Evolutionary conservation across 768 basidiomycete species (phyloP), one percentile per base, ranked within the genome.

Genomic region (Pluteus cervinus): DNA sequence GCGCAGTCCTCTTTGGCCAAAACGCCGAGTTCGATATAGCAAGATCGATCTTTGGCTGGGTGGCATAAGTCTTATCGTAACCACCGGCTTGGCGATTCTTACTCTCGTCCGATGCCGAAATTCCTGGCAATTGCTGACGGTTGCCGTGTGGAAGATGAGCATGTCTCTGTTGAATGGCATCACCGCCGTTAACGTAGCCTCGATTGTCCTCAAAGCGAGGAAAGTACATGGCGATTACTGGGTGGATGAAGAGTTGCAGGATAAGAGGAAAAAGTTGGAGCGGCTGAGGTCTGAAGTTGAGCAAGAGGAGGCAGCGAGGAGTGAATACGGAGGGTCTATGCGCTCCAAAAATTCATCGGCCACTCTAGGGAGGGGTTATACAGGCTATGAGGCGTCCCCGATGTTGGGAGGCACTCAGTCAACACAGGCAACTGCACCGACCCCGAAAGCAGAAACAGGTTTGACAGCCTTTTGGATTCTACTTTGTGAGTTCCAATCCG

Each of bases 121-220:
- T 40, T 17, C 33, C 32, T 40, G 39, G 39, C 39, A 40, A 32
- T 22, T 40, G 18, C 25, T 40, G 11, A 32, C 25, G 12, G 34
- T 40, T 16, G 39, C 39, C 5, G 22, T 40, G n/a, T 40, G 39
- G 39, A 40, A 40, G 14, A 32, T 40, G 39, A 40, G 18, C 20
- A 40, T 40, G 39, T 40, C 39, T 10, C 31, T 40, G 5, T 24
- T 40, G 31, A 40, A 40, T 33, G 39, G 39, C 6, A 34, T 40
- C 14, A 35, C 39, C 8, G 39, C 39, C 5, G 31, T 40, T 9
- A 29, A 40, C 16, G 39, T 28, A 8, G 39, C 39, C 7, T 12
- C 18, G 12, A 18, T 18, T 24, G 23, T 40, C 11, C 7, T 34
- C 12, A 10, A 21, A 21, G 36, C 12, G n/a, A 9, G 20, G 29